Base-by-base conservation (phyloP, 2,329 filamentous ascomycete genomes). In the Biscogniauxia marginata region DNA sequence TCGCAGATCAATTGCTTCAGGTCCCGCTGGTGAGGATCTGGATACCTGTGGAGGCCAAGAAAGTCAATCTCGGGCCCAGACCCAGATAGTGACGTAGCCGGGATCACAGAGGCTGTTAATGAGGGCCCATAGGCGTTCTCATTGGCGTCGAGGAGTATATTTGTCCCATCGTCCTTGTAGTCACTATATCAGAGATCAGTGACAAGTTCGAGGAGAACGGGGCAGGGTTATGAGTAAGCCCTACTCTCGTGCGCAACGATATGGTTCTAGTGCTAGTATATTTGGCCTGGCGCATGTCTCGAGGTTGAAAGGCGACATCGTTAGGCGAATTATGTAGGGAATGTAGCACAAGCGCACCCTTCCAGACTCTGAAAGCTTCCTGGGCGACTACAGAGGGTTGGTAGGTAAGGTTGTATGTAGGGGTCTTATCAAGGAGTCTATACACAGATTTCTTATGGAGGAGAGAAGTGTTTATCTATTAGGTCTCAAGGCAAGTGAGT, bases 91-190 rank as follows among this genome's bases (percentile, higher is more conserved):
- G 75, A 69, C 2, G 75, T 71, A 49, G 78, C 73, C 51, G 79
- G 71, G 9, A 83, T 74, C 50, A 79, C 77, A 9, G 79, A 77
- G 44, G 81, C 69, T 1, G 80, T 77, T 49, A 97, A 77, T 1
- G 90, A 88, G 0, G 95, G 93, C 0, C 95, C 95, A 68, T 89
- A 97, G 57, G 95, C 92, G 70, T 99, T 99, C 77, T 99, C 95
- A 70, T 99, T 99, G 66, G 95, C 95, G 72, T 99, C 95, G 63
- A 99, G 89, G 52, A 99, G 87, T 67, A 98, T 86, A 70, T 98
- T 98, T 57, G 87, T 93, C 65, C 95, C 95, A 71, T 99, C 90
- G 73, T 99, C 93, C 78, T 99, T 97, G 84, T 99, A 98, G 83
- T 99, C 95, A 78, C 91, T 96, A 70, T 50, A 49, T 69, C 50